A percentile compares a stretch with the other conserved stretches of the same genome.
Conservation (phyloP, 768 basidiomycete species). For the Suillus alpinus region DNA sequence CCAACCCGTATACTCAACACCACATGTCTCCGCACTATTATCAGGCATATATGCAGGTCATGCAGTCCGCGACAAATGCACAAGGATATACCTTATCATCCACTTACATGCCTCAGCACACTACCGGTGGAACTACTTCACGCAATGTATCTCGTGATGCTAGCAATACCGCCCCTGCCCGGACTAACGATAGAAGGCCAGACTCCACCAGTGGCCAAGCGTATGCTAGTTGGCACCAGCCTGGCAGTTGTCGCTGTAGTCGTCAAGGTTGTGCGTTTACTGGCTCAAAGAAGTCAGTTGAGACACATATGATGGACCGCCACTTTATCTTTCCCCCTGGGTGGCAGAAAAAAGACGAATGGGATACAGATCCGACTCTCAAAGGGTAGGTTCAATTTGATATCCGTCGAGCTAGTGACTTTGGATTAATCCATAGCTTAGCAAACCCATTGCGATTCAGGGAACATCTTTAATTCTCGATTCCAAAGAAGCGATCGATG, state of each 20-base stretch:
- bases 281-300: constrained; percentile 68
- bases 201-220: constrained; percentile 16
- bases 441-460: constrained; percentile 71
- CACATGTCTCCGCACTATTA: constrained; percentile 49
- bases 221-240: constrained; percentile 53
- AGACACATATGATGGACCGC: constrained; percentile 87
- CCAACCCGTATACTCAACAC: constrained; percentile 27
- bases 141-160: constrained; percentile 5
- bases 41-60: constrained; percentile 48
- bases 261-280: constrained; percentile 64
- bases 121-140: not conserved
- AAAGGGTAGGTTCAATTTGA: constrained; percentile 53
- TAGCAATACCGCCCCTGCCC: not conserved
- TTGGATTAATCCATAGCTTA: constrained; percentile 23
- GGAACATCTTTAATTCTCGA: constrained; percentile 78
- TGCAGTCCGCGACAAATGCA: constrained; percentile 21
- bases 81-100: constrained; percentile 41
- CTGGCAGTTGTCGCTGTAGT: constrained; percentile 59
- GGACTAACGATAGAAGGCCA: constrained; percentile 9
- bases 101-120: constrained; percentile 28
- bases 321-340: constrained; percentile 79
- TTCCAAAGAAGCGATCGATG: constrained; percentile 75
- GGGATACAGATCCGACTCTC: constrained; percentile 82
- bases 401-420: not conserved
- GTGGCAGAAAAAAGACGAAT: constrained; percentile 63